phyloP scores from a whole-genome alignment of 202 grass and related monocot species.

The Elaeis oleifera region DNA sequence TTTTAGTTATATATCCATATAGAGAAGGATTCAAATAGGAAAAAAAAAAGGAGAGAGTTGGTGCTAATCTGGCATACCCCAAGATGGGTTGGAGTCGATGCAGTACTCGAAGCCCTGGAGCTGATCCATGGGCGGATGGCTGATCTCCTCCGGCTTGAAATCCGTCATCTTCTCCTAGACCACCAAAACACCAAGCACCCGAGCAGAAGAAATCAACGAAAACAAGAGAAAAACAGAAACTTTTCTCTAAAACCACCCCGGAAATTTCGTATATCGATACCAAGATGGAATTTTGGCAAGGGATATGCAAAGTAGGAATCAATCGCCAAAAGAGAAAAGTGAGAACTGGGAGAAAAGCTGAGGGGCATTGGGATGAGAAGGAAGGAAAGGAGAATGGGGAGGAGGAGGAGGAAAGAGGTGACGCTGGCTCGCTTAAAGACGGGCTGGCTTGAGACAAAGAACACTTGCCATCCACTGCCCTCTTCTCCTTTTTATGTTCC shows the following conservation, averaged over 20 bases:
- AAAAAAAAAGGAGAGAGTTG: conserved; percentile 10
- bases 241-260: no score
- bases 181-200: background rate
- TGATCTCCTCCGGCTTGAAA: conserved; percentile 68
- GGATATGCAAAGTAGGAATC: conserved; percentile 13
- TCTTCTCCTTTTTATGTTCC: conserved; percentile 29
- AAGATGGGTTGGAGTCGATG: conserved; percentile 92
- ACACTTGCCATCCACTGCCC: conserved; percentile 26
- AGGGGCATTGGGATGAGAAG: no score
- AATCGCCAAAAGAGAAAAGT: background rate
- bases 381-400: background rate
- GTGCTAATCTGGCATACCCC: conserved; percentile 39
- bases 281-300: conserved; percentile 1
- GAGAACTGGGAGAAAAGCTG: no score
- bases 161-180: conserved; percentile 40
- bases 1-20: background rate
- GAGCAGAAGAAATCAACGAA: background rate
- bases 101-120: conserved; percentile 96
- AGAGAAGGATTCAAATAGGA: conserved; percentile 8
- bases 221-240: conserved; percentile 1
- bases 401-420: no score
- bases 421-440: no score
- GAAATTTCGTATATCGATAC: no score
- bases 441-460: no score
- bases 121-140: conserved; percentile 89